Evolutionary conservation across 345 rosid genomes (phyloP).

Genomic region (Noccaea bulbosa): DNA sequence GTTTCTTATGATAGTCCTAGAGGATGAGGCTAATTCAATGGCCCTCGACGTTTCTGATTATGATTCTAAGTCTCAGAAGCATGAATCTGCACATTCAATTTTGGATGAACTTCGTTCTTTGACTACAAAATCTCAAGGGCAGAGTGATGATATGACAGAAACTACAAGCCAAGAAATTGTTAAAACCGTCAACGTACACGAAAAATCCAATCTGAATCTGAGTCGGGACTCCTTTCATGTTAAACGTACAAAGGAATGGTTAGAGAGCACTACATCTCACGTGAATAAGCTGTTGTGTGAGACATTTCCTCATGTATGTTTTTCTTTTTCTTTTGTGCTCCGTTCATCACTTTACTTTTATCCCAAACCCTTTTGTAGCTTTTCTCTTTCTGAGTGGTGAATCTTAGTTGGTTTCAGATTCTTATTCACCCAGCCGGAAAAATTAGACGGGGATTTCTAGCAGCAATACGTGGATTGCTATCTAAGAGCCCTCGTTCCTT

Average conservation of each 20-base stretch:
- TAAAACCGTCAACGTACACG: slow-evolving; percentile 35
- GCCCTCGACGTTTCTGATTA: slow-evolving; percentile 44
- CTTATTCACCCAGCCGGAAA: slow-evolving; percentile 73
- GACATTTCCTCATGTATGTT: slow-evolving; percentile 81
- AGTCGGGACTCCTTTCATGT: slow-evolving; percentile 59
- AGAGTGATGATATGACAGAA: slow-evolving; percentile 42
- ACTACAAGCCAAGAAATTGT: slow-evolving; percentile 44
- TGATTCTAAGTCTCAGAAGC: slow-evolving; percentile 39
- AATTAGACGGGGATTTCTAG: slow-evolving; percentile 71
- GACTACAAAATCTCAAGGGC: slow-evolving; percentile 53
- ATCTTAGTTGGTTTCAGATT: slow-evolving; percentile 55
- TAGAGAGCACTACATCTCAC: slow-evolving; percentile 63
- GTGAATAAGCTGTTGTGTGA: slow-evolving; percentile 70
- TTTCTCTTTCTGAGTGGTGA: slow-evolving; percentile 17
- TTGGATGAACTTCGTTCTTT: slow-evolving; percentile 71
- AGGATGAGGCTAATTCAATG: slow-evolving; percentile 66
- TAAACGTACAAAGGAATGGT: slow-evolving; percentile 82
- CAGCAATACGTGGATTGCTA: slow-evolving; percentile 71
- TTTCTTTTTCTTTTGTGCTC: slow-evolving; percentile 21
- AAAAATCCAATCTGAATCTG: slow-evolving; percentile 36
- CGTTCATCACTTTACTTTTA: slow-evolving; percentile 1
- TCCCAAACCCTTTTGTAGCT: slow-evolving; percentile 6
- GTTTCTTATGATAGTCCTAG: slow-evolving; percentile 85
- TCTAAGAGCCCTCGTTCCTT: slow-evolving; percentile 65
- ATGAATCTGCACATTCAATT: slow-evolving; percentile 54